These are phyloP conservation scores for Lachancea dasiensis DNA, from an alignment of 805 yeast genomes.

Conservation along the genomic window DNA sequence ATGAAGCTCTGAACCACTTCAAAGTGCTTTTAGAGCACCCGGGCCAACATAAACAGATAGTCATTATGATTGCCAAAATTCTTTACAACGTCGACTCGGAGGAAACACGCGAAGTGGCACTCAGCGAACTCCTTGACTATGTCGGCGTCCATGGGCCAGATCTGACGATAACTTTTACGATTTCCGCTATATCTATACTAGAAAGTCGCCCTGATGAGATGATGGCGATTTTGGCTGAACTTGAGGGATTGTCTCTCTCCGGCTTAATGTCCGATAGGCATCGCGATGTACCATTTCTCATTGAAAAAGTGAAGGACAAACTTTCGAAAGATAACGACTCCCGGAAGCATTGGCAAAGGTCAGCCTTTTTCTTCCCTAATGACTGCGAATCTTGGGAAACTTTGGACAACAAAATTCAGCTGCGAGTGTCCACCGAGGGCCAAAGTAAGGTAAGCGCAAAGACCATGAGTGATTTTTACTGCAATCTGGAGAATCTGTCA, in stretches of 20 bases:
- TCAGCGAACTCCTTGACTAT: constrained; percentile 70
- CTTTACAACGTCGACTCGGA: constrained; percentile 67
- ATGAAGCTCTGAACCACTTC: constrained; percentile 61
- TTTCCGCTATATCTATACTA: constrained; percentile 73
- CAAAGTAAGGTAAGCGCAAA: constrained; percentile 45
- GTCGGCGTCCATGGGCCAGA: constrained; percentile 63
- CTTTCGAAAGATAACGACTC: constrained; percentile 26
- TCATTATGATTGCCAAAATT: constrained; percentile 70
- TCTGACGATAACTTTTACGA: constrained; percentile 56
- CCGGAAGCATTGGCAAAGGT: constrained; percentile 52
- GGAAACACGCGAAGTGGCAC: constrained; percentile 77
- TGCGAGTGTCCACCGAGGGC: constrained; percentile 49
- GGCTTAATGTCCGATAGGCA: constrained; percentile 46
- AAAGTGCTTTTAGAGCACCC: constrained; percentile 52
- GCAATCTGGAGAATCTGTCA: constrained; percentile 42
- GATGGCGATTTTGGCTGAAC: constrained; percentile 57
- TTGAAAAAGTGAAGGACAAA: constrained; percentile 45
- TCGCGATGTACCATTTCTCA: constrained; percentile 52
- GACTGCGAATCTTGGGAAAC: constrained; percentile 64
- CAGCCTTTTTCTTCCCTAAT: constrained; percentile 69
- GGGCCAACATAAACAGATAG: constrained; percentile 57
- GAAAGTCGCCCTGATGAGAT: constrained; percentile 55
- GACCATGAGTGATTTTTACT: constrained; percentile 45
- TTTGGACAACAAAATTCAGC: constrained; percentile 50
- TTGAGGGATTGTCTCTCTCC: constrained; percentile 43